Conservation (phyloP, 2,329 filamentous ascomycete genomes). For the Botrytis tulipae region DNA sequence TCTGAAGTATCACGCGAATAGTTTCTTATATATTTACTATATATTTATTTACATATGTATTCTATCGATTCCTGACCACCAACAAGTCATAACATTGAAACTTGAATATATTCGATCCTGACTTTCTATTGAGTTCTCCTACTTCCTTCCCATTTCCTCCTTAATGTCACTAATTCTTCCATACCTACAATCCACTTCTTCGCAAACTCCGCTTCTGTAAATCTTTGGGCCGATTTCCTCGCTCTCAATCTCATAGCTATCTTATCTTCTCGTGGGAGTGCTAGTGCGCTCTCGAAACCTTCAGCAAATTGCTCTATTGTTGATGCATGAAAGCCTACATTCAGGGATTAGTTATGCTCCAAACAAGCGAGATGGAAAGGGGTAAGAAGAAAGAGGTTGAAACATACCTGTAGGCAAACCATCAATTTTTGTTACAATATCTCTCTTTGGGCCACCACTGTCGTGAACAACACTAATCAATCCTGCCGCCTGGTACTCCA, state of each 20-base stretch:
- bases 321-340: slow-evolving; percentile 76
- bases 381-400: neutral
- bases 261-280: slow-evolving; percentile 64
- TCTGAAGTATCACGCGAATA: neutral
- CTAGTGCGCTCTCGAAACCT: slow-evolving; percentile 75
- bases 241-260: slow-evolving; percentile 74
- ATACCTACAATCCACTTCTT: slow-evolving; percentile 75
- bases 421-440: slow-evolving; percentile 83
- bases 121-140: slow-evolving; percentile 5
- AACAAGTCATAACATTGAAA: neutral
- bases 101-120: neutral
- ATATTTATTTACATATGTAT: slow-evolving; percentile 16
- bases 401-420: slow-evolving; percentile 70
- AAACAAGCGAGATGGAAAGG: neutral
- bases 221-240: slow-evolving; percentile 73
- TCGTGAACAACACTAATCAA: slow-evolving; percentile 91
- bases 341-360: slow-evolving; percentile 14
- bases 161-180: slow-evolving; percentile 60
- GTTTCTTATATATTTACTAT: neutral
- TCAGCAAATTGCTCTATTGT: slow-evolving; percentile 76
- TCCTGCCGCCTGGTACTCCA: slow-evolving; percentile 96
- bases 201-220: slow-evolving; percentile 84
- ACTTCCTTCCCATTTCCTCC: slow-evolving; percentile 16
- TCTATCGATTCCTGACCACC: neutral
- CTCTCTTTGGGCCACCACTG: slow-evolving; percentile 86